A percentile compares a stretch with the other conserved stretches of the same genome.
Conservation (phyloP, 169 alveolate genomes). For the Eimeria sp. region DNA sequence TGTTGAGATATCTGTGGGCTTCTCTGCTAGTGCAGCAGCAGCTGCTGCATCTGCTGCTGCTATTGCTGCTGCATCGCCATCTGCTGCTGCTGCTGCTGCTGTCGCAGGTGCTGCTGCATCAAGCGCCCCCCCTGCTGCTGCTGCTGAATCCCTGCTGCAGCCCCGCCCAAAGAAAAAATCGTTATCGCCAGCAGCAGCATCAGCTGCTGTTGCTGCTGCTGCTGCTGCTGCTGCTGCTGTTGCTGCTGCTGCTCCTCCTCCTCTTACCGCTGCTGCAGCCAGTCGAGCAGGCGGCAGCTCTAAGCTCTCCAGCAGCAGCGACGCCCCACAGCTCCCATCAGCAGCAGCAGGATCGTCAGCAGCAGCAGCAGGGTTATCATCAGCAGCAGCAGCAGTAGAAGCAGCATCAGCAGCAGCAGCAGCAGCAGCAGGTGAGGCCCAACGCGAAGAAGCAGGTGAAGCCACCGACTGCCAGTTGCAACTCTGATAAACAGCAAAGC, state of each 20-base stretch:
- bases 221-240: constrained; percentile 13
- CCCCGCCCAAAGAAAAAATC: neutral
- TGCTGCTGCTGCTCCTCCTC: constrained; percentile 14
- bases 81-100: constrained; percentile 27
- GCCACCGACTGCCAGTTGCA: neutral
- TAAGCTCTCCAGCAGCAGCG: neutral
- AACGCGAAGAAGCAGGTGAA: neutral
- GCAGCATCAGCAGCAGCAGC: neutral
- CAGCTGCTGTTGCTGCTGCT: constrained; percentile 24
- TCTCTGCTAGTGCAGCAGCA: neutral
- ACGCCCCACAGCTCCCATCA: neutral
- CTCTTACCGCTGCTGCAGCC: neutral
- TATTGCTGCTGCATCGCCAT: constrained; percentile 10
- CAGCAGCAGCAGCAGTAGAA: neutral
- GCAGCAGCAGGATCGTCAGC: neutral
- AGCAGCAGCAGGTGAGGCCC: constrained; percentile 2
- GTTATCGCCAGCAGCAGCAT: neutral
- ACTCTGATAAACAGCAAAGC: neutral
- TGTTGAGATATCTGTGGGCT: neutral
- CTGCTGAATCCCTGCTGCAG: constrained; percentile 1
- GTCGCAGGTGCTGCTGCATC: neutral
- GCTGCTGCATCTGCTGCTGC: constrained; percentile 34
- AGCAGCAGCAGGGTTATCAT: constrained; percentile 3
- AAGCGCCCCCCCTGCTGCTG: neutral
- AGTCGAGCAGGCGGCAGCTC: constrained; percentile 2